Conservation (phyloP, 345 rosid species). For the Lepidium africanum region DNA sequence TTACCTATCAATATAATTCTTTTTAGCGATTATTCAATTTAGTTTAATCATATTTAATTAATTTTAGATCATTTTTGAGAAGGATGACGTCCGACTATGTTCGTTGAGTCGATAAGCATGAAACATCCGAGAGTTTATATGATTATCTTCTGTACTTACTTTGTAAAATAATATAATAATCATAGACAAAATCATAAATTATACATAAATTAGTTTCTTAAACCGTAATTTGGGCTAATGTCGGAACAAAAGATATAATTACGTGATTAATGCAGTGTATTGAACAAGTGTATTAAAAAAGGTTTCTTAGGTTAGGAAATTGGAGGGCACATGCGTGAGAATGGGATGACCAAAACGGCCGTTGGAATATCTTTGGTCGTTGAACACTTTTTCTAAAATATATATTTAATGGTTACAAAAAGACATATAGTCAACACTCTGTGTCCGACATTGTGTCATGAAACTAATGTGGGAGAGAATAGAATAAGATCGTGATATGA, state of each 20-base stretch:
- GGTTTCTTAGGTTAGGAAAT: not conserved
- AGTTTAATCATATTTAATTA: too few relatives aligned
- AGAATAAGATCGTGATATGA: not conserved
- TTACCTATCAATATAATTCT: too few relatives aligned
- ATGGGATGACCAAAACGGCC: conserved; percentile 13
- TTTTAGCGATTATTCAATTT: too few relatives aligned
- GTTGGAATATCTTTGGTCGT: conserved; percentile 28
- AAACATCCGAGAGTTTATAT: not conserved
- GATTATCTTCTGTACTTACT: not conserved
- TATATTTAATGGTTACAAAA: not conserved
- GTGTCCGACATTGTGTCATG: conserved; percentile 12
- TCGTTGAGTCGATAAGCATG: too few relatives aligned
- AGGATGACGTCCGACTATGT: too few relatives aligned
- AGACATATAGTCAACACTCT: conserved; percentile 20
- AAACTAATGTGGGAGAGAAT: not conserved
- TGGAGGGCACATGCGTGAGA: conserved; percentile 22
- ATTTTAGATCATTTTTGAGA: too few relatives aligned
- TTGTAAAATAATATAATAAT: not conserved
- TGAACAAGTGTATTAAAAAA: not conserved
- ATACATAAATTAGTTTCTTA: not conserved
- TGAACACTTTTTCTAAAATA: not conserved
- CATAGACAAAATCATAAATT: not conserved
- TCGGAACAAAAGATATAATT: not conserved
- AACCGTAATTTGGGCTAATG: conserved; percentile 1
- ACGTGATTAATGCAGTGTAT: not conserved